Evolutionary conservation across 345 rosid genomes (phyloP).

Genomic region (Cardiospermum halicacabum): DNA sequence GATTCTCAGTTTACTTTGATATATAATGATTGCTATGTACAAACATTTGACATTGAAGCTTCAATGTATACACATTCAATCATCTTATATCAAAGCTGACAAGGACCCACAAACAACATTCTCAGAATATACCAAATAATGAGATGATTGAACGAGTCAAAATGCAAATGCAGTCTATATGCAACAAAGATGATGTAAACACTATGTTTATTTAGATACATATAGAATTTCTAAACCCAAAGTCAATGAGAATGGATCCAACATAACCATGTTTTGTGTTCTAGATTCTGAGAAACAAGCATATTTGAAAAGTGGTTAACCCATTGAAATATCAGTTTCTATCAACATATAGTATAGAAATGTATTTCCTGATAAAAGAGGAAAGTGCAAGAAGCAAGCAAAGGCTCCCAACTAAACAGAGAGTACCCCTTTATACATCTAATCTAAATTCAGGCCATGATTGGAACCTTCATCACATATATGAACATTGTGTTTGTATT

Average conservation of each 20-base stretch:
- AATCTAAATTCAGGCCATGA: slow-evolving; percentile 9
- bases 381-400: not conserved
- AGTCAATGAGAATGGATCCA: not conserved
- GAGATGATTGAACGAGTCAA: not conserved
- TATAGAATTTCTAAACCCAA: no score
- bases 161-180: not conserved
- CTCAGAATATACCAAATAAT: not conserved
- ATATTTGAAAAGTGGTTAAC: not conserved
- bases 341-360: not conserved
- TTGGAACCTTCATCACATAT: not conserved
- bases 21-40: not conserved
- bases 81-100: not conserved
- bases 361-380: not conserved
- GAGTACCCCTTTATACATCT: not conserved
- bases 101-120: not conserved
- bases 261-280: no score
- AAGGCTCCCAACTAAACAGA: not conserved
- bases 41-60: no score
- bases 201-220: not conserved
- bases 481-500: slow-evolving; percentile 8
- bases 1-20: not conserved
- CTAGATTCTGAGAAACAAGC: no score
- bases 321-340: not conserved
- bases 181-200: no score
- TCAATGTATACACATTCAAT: not conserved